Evolutionary conservation across 2,329 filamentous ascomycete genomes (phyloP), one percentile per base, ranked within the genome.

Genomic region (Rutstroemia sp.): DNA sequence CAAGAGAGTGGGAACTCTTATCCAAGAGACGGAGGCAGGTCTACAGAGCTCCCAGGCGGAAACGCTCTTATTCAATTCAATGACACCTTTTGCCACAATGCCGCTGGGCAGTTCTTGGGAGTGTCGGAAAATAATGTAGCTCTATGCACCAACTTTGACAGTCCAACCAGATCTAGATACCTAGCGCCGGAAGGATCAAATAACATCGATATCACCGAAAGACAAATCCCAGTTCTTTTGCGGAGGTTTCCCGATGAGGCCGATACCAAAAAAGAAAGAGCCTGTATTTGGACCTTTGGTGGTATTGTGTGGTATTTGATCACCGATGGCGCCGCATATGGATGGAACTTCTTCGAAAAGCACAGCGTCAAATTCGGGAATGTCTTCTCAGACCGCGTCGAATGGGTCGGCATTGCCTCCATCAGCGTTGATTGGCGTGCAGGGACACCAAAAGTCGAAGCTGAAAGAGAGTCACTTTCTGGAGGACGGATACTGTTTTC

Each of bases 41-140:
- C 63, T 5, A 51, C 57, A 19, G 39, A 48, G 8, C 23, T 63
- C 6, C 42, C 44, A 19, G 57, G 59, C 44, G 58, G 57, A 39
- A 21, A 45, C 10, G 36, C 60, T 12, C 25, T 63, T n/a, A 56
- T 57, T 8, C 63, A 64, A 58, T 63, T 63, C 25, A 62, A 61
- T 17, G 62, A 64, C 30, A 64, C 61, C 3, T 64, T 64, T 42
- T 55, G 30, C 21, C 59, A 63, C 34, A 36, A 61, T 30, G 27
- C 25, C 5, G 23, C 36, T 27, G 61, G 61, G 21, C 39, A 47
- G 3, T 60, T 58, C 23, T 10, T 59, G 16, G 58, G 60, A 7
- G 36, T 51, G 5, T 50, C 54, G 5, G 42, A 52, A 27, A 62
- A 60, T 36, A 63, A 55, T 12, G 51, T 46, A 8, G 42, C 57